These are phyloP conservation scores for Fragilariopsis cylindrus DNA, from an alignment of 108 stramenopile genomes.

Conservation along the genomic window DNA sequence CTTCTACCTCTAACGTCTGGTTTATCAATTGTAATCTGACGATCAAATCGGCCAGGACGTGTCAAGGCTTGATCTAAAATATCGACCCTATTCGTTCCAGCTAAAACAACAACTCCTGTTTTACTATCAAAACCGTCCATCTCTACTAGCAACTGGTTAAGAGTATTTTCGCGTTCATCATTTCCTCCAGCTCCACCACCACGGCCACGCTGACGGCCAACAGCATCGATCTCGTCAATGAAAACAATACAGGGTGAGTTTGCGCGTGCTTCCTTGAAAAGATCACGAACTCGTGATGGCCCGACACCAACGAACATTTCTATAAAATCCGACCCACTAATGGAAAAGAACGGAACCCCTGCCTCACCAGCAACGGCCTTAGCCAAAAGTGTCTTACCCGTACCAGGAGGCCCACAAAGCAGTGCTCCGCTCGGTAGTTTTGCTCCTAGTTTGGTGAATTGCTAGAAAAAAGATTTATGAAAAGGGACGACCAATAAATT, in stretches of 20 bases:
- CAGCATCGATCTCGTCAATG: conserved; percentile 99
- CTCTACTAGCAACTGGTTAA: conserved; percentile 94
- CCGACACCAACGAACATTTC: conserved; percentile 96
- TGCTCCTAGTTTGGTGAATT: conserved; percentile 87
- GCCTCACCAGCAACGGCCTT: conserved; percentile 99
- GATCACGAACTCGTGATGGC: conserved; percentile 92
- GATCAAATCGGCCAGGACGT: conserved; percentile 95
- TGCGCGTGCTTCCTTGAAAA: conserved; percentile 91
- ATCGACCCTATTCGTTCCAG: conserved; percentile 93
- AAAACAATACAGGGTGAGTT: conserved; percentile 96
- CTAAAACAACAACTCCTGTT: conserved; percentile 85
- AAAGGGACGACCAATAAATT: too few species aligned
- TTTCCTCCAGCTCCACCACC: conserved; percentile 79
- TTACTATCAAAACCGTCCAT: conserved; percentile 90
- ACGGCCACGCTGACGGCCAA: conserved; percentile 84
- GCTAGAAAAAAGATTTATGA: not conserved
- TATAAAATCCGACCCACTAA: conserved; percentile 94
- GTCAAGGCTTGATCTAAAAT: conserved; percentile 89
- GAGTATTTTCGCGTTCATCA: conserved; percentile 90
- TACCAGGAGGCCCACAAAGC: conserved; percentile 91
- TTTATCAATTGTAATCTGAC: conserved; percentile 82
- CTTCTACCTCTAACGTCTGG: conserved; percentile 86
- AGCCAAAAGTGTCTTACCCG: conserved; percentile 97
- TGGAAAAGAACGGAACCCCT: conserved; percentile 92
- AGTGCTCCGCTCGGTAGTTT: conserved; percentile 91